Evolutionary conservation across 1,139 yeast species (phyloP), one percentile per base, ranked within the genome.

Genomic region (Kodamaea plutei): DNA sequence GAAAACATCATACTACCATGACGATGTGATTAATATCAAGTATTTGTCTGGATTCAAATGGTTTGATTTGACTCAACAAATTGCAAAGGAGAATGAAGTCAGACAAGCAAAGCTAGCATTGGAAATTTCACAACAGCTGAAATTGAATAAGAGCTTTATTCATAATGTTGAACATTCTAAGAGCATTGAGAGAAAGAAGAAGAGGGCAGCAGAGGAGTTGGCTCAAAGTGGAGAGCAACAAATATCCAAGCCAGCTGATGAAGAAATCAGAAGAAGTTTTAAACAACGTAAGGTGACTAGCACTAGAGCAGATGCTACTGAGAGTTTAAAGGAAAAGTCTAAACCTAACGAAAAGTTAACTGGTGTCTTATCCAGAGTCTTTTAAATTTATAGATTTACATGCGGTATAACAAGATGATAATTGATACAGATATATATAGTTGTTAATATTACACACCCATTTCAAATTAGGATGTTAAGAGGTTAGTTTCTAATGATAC

Each of bases 11-110:
- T 89, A 84, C 52, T 91, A 89, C 57, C 83, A 91, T 49, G 99
- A 93, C 56, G 98, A 93, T 61, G 80, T 91, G 14, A 70, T 93
- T 62, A 91, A 88, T 52, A 79, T 91, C 38, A 89, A 85, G 55
- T 91, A 91, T 48, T 66, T 91, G 40, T 81, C 88, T 9, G 88
- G 91, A 5, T 93, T 89, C 69, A 91, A 93, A 52, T 91, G 99
- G 99, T 70, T 81, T 37, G 95, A 93, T 48, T 68, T 91, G 50
- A 88, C 97, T 1, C 95, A 84, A 52, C 96, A 91, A 53, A 84
- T 91, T 43, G 89, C 96, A 5, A 77, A 76, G 48, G 98, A 91
- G 58, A 82, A 84, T 44, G 96, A 89, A 54, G 71, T 83, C 25
- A 77, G 96, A 58, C 95, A 87, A 50, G 79, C 91, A 34, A 87